Evolutionary conservation across 2,329 filamentous ascomycete species (phyloP).

Genomic region (Aspergillus sp.): DNA sequence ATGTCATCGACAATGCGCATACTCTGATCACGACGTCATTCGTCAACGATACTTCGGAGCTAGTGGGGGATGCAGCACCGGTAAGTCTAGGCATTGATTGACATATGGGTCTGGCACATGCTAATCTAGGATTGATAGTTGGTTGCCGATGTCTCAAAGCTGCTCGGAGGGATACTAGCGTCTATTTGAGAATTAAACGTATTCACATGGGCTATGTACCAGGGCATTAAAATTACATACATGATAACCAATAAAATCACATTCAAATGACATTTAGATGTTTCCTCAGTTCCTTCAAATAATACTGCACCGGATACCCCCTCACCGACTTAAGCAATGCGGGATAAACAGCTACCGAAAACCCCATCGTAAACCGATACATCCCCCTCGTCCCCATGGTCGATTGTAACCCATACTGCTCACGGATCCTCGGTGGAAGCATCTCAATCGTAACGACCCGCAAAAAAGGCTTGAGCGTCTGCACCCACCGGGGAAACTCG

Average conservation of each 20-base stretch:
- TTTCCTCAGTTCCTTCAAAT: constrained; percentile 23
- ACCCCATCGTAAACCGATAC: constrained; percentile 26
- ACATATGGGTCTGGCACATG: not conserved
- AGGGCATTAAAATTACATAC: constrained; percentile 5
- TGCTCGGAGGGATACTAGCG: constrained; percentile 19
- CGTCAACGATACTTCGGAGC: constrained; percentile 23
- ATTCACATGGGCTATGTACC: constrained; percentile 4
- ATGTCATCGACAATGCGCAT: constrained; percentile 21
- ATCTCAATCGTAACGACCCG: constrained; percentile 27
- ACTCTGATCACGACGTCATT: constrained; percentile 20
- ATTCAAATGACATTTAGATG: constrained; percentile 19
- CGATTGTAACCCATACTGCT: constrained; percentile 28
- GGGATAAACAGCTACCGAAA: constrained; percentile 28
- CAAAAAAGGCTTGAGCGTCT: constrained; percentile 25
- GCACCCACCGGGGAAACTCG: constrained; percentile 24
- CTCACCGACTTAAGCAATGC: constrained; percentile 24
- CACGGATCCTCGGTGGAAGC: constrained; percentile 26
- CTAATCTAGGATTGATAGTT: constrained; percentile 13
- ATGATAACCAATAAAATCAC: constrained; percentile 1
- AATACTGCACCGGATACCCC: constrained; percentile 25
- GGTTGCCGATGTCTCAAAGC: constrained; percentile 22
- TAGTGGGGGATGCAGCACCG: constrained; percentile 29
- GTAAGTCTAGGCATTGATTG: constrained; percentile 12
- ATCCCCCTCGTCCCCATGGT: constrained; percentile 18
- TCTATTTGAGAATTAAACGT: constrained; percentile 8